Base-by-base conservation (phyloP, 129 eudicot genomes). In the Ambrosia trifida region DNA sequence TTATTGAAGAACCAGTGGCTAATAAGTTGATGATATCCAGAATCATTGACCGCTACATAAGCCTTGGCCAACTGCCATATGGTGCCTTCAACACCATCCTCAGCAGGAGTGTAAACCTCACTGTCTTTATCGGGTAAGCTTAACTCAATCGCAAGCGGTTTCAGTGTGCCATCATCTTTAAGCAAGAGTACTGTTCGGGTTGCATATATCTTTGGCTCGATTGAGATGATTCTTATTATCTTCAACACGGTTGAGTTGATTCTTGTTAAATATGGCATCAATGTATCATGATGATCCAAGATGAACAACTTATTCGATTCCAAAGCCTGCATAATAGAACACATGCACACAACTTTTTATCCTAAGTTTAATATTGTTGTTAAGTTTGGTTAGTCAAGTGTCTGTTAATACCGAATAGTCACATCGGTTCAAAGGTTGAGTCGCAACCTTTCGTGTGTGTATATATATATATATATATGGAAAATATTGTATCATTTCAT, bases 61-160 rank as follows among this genome's bases (percentile, higher is more conserved):
- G 98, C 98, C 82, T 93, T 93, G 10, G 98, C 98, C 31, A 93
- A 82, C 75, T 93, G 91, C 98, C 98, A 93, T 33, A 89, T 74
- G 10, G 85, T 67, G 41, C 69, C 81, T 74, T 78, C 74, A 56
- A 79, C 78, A 4, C 83, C 95, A 5, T 89, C 69, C 24, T 81
- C 72, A 17, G 82, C 76, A 19, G 96, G 91, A 14, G 95, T 85
- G 38, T 76, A 85, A 0, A 93, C 88, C 31, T 87, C 72, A 44
- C 95, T 89, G 7, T 89, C 72, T 1, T 81, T 76, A 31, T 89
- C 82, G 6, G 96, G 95, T 64, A 81, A 75, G 79, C 98, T 93
- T 57, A 93, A 71, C 69, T 93, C 98, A 32, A 93, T 93, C 31
- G 95, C 96, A 1, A 93, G 77, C 45, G 98, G 96, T 79, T 89